Evolutionary conservation across 2,329 filamentous ascomycete genomes (phyloP).

Genomic region (Paracoccidioides lutzii): DNA sequence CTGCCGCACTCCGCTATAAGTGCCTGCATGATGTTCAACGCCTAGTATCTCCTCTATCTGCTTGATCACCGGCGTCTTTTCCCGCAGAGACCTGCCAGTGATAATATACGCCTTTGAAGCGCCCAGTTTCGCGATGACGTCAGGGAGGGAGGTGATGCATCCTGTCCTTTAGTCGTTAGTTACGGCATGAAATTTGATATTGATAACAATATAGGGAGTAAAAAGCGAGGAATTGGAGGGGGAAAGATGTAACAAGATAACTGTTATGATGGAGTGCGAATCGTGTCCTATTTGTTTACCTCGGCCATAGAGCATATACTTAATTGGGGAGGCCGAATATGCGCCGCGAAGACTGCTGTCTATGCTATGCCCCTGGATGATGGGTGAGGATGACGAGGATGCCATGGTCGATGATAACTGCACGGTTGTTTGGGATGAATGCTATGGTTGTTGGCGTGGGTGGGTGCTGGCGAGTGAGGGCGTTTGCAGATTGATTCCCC

Average conservation of each 20-base stretch:
- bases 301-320: slow-evolving; percentile 10
- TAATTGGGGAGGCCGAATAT: slow-evolving; percentile 7
- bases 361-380: slow-evolving; percentile 1
- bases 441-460: no score
- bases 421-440: no score
- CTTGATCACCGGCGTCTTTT: slow-evolving; percentile 11
- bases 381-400: neutral
- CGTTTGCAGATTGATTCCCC: no score
- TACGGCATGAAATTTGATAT: neutral
- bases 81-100: slow-evolving; percentile 8
- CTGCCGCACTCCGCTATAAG: slow-evolving; percentile 8
- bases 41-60: slow-evolving; percentile 4
- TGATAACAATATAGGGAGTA: neutral
- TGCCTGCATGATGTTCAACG: slow-evolving; percentile 5
- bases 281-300: neutral
- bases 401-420: neutral
- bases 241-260: neutral
- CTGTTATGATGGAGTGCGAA: no score
- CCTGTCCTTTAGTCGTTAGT: slow-evolving; percentile 1
- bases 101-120: slow-evolving; percentile 10
- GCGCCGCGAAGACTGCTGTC: slow-evolving; percentile 7
- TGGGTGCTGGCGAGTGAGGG: no score
- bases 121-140: slow-evolving; percentile 6
- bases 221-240: neutral
- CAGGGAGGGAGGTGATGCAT: slow-evolving; percentile 6